Base-by-base conservation (phyloP, 2,329 filamentous ascomycete species). In the Simplicillium aogashimaense region DNA sequence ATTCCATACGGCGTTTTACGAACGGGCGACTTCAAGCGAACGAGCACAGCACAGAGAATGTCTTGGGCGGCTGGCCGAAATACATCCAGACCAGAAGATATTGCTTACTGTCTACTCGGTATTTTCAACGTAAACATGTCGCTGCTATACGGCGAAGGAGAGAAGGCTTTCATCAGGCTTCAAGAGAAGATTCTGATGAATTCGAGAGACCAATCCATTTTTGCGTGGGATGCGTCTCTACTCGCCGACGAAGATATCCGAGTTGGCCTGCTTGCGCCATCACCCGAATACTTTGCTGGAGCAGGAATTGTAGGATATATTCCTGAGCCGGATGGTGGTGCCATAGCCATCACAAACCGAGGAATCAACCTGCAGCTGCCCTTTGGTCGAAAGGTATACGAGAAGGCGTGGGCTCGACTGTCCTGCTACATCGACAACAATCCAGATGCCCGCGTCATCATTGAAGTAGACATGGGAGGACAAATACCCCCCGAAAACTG, bases 71-170 rank as follows among this genome's bases (percentile, higher is more conserved):
- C 47, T 25, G 28, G 28, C 12, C 37, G 50, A 5, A 20, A 41
- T 18, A 51, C 50, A 8, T 46, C 47, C 4, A 38, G 48, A 13
- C 35, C 39, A 5, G 50, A 52, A 30, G 50, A 52, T 40, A 43
- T 39, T n/a, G 50, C 50, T 1, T 52, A 52, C 39, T 50, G 47
- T 30, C 43, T 52, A 11, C 39, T 52, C 10, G 50, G 50, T 9
- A 40, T 52, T 2, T 51, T 52, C 15, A 43, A 45, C 29, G 44
- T 52, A 12, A 46, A 50, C 36, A 50, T 52, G 48, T 43, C 50
- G 4, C 41, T 52, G 36, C 43, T 50, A 3, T 52, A 51, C 37
- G 50, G 48, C 34, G 50, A 52, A 16, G 48, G 49, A 3, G 36
- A 33, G 11, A 42, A 41, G 9, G 49, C 49, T 1, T 52, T 52